Conservation (phyloP, 306 rosid species). For the Mimosa bimucronata region DNA sequence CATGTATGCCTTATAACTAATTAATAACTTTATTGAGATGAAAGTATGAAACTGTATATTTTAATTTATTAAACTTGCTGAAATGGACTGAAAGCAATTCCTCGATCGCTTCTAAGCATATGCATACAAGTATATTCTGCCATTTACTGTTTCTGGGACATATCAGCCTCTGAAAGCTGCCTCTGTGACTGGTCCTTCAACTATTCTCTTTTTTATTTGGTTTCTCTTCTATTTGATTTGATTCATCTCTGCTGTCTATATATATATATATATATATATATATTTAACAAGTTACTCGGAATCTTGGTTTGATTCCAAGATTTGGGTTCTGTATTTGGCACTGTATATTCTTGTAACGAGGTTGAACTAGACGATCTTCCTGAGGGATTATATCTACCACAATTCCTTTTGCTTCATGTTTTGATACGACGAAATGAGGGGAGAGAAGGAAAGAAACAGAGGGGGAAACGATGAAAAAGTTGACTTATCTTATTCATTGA, state of each 20-base stretch:
- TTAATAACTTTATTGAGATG: neutral
- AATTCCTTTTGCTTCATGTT: neutral
- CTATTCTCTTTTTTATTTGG: neutral
- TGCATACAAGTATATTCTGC: neutral
- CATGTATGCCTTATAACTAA: neutral
- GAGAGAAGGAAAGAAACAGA: neutral
- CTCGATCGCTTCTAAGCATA: constrained; percentile 18
- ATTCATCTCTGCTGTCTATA: neutral
- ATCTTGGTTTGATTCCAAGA: neutral
- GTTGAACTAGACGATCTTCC: neutral
- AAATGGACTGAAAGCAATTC: neutral
- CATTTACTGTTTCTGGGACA: constrained; percentile 22
- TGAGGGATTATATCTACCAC: neutral
- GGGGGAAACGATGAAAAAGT: neutral
- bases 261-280: no score
- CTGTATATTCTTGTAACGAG: neutral
- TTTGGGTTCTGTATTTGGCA: neutral
- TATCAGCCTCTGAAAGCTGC: constrained; percentile 3
- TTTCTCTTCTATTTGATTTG: neutral
- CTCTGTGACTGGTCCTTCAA: constrained; percentile 15
- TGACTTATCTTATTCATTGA: neutral
- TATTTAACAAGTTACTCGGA: neutral
- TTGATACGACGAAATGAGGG: neutral
- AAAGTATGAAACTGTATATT: neutral
- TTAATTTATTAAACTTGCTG: no score